These are phyloP conservation scores for Geosmithia morbida DNA, from an alignment of 2,329 filamentous ascomycete species.

Conservation along the genomic window DNA sequence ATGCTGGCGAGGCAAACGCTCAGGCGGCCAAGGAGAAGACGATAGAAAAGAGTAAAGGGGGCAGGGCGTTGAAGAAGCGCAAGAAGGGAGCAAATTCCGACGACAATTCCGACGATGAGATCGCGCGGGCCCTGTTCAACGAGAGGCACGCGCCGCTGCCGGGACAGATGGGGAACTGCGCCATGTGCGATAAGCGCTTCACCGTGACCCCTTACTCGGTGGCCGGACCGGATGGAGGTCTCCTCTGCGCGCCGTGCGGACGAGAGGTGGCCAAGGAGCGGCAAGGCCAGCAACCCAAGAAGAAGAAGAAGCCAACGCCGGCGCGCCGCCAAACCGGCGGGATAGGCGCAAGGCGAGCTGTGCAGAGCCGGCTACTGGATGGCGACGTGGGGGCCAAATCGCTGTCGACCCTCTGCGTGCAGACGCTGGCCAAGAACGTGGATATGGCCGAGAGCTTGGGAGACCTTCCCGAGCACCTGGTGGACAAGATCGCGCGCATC, in stretches of 20 bases:
- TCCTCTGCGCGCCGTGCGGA: slow-evolving; percentile 74
- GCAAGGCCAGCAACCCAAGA: slow-evolving; percentile 19
- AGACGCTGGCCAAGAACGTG: slow-evolving; percentile 48
- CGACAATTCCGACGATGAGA: slow-evolving; percentile 36
- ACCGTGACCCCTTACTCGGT: slow-evolving; percentile 86
- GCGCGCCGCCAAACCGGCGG: slow-evolving; percentile 32
- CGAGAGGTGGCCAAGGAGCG: slow-evolving; percentile 56
- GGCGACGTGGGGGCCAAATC: slow-evolving; percentile 57
- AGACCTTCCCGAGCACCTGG: slow-evolving; percentile 35
- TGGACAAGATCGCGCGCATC: slow-evolving; percentile 45
- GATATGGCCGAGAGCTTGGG: slow-evolving; percentile 47
- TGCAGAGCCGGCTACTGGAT: slow-evolving; percentile 75
- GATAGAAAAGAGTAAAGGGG: slow-evolving; percentile 47
- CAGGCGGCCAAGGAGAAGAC: slow-evolving; percentile 32
- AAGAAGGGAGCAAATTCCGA: slow-evolving; percentile 27
- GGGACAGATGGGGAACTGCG: slow-evolving; percentile 82
- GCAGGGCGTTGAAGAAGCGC: slow-evolving; percentile 41
- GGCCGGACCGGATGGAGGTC: slow-evolving; percentile 64
- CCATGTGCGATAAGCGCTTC: slow-evolving; percentile 72
- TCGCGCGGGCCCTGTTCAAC: slow-evolving; percentile 33
- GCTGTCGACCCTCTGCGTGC: slow-evolving; percentile 48
- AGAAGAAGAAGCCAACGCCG: slow-evolving; percentile 15
- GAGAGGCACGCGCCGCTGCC: slow-evolving; percentile 42
- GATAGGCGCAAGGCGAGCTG: slow-evolving; percentile 53
- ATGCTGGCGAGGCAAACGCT: slow-evolving; percentile 4